Evolutionary conservation across 257 asterid genomes (phyloP), one percentile per base, ranked within the genome.

Genomic region (Paulownia fortunei): DNA sequence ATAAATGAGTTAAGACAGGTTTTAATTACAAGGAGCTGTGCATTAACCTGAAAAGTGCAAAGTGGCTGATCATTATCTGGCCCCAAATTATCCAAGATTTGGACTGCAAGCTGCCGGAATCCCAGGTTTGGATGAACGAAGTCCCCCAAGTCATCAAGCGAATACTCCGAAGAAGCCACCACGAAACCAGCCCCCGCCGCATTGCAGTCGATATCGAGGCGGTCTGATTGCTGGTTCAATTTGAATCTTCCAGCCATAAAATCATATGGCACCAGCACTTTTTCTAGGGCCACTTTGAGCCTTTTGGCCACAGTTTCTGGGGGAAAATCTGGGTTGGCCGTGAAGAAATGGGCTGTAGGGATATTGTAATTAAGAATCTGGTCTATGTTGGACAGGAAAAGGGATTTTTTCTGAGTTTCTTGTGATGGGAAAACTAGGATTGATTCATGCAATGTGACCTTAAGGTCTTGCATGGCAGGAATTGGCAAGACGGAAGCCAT

Each of bases 211-310:
- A 89, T 76, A 76, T 89, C 94, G 6, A 84, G 36, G 23, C 94
- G 88, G 42, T 84, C 82, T 3, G 79, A 34, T 6, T 81, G 44
- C 5, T 36, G 79, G 71, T 85, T 81, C 77, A 79, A 36, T 78
- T 69, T 80, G 5, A 88, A 21, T 49, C 95, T 83, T 23, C 95
- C 95, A 12, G 91, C 95, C 88, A 90, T 73, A 74, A 76, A 88
- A 65, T 90, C 85, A 68, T 88, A 90, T 1, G 81, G 77, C 55
- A 84, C 88, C 18, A 90, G 23, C 69, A 90, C 80, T 52, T 76
- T 87, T 7, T 83, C 85, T 26, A 47, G 1, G 66, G 69, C 9
- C 34, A 34, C 21, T 62, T 76, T 83, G 36, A 88, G 77, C 61
- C 76, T 80, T 11, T 74, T 61, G 7, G 77, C 79, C 15, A 84